A percentile compares a stretch with the other conserved stretches of the same genome.
Conservation (phyloP, 805 yeast genomes). For the Blastobotrys muscicola region DNA sequence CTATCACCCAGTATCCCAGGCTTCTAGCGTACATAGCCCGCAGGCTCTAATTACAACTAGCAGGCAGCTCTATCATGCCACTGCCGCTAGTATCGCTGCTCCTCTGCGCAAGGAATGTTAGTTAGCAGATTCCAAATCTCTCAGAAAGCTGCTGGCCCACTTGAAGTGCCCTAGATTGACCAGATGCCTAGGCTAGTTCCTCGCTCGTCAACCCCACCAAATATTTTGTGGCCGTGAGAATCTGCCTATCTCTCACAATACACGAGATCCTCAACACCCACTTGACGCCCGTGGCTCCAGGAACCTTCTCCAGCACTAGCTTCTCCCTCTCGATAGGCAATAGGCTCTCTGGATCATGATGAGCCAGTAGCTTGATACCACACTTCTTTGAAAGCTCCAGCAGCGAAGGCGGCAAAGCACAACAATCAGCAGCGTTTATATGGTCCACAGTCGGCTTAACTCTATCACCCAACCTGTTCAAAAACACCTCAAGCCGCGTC, state of each 20-base stretch:
- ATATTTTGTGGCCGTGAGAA: constrained; percentile 18
- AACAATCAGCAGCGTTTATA: constrained; percentile 28
- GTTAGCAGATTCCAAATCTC: no score
- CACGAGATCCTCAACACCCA: constrained; percentile 18
- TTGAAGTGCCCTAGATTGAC: no score
- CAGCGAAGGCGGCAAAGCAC: constrained; percentile 27
- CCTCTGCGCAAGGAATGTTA: no score
- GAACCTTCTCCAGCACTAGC: constrained; percentile 3
- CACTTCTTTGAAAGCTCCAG: constrained; percentile 20
- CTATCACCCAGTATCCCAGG: no score
- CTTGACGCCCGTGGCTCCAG: constrained; percentile 9
- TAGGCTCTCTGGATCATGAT: constrained; percentile 26
- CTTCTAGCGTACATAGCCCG: no score
- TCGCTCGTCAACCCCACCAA: no score
- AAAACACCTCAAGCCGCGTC: constrained; percentile 14
- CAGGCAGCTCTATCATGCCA: no score
- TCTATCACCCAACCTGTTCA: constrained; percentile 11
- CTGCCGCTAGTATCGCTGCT: no score
- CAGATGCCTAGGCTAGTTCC: no score
- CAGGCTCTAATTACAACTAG: no score
- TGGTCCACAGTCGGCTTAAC: constrained; percentile 18
- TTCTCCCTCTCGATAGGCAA: constrained; percentile 11
- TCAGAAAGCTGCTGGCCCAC: no score
- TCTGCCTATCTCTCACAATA: constrained; percentile 17
- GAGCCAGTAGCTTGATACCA: constrained; percentile 24